Evolutionary conservation across 148 eudicot genomes (phyloP), one percentile per base, ranked within the genome.

Genomic region (Cornus controversa): DNA sequence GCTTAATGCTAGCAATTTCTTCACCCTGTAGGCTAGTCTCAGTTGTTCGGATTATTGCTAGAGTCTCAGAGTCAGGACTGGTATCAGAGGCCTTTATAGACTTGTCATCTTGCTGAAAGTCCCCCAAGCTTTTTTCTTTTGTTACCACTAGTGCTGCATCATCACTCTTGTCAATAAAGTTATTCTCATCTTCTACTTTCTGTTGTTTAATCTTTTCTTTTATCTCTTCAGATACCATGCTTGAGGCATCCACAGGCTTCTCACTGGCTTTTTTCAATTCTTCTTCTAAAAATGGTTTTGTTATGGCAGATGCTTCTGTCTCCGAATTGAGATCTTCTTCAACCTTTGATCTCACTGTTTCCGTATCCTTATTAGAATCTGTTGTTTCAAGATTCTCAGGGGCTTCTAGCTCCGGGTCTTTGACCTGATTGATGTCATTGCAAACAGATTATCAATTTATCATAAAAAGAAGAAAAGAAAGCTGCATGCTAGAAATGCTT

Each of bases 291-390:
- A 40, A 40, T 40, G 45, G 0, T 72, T 67, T 54, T 62, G 24
- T 15, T 16, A 42, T 67, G 20, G 70, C 27, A 66, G 62, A 6
- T 40, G 0, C 45, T 40, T 40, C 45, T 40, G 45, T 4, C 63
- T 77, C 76, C 72, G 63, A 6, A 2, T 83, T 79, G 31, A 67
- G 53, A 60, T 77, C 73, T 60, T 74, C 54, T 53, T 67, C 54
- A 28, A 15, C 37, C 62, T 24, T 40, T 65, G 70, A 16, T 73
- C 31, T 20, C 14, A 40, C 26, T 4, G 26, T 20, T 75, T 75
- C 77, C 6, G 20, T 40, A 7, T 37, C 40, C 0, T 70, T n/a
- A 10, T 26, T 53, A 31, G 72, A 24, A 70, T 20, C 45, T 53
- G 79, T 54, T 37, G 60, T 53, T 68, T 66, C 50, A 58, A 25